Conservation (phyloP, 768 basidiomycete species). For the Mycena venus region DNA sequence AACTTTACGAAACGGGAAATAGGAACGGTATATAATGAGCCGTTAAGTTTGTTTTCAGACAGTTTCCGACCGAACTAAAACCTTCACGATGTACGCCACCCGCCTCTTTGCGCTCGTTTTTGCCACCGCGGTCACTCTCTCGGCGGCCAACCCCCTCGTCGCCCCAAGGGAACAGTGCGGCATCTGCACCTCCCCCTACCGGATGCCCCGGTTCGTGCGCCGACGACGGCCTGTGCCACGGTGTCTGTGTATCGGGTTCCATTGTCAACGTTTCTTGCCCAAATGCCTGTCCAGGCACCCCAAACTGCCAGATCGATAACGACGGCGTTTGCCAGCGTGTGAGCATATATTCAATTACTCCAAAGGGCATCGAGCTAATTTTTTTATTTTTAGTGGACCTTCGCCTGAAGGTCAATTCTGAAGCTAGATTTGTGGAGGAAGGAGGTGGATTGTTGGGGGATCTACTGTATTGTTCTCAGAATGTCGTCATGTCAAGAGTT, state of each 20-base stretch:
- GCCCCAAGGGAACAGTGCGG: conserved; percentile 24
- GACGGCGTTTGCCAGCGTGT: conserved; percentile 21
- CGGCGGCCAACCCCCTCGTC: conserved; percentile 21
- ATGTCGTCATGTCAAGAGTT: conserved; percentile 23
- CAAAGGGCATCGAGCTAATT: conserved; percentile 19
- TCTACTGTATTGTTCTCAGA: conserved; percentile 24
- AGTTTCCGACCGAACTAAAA: conserved; percentile 22
- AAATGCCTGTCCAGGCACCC: conserved; percentile 21
- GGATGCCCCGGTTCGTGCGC: conserved; percentile 23
- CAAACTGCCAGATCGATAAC: conserved; percentile 20
- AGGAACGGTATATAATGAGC: conserved; percentile 25
- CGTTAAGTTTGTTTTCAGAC: conserved; percentile 21
- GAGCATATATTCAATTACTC: conserved; percentile 23
- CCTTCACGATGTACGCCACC: conserved; percentile 23
- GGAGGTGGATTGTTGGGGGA: conserved; percentile 25
- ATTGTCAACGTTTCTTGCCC: conserved; percentile 24
- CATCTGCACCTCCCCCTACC: conserved; percentile 20
- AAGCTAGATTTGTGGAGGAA: conserved; percentile 24
- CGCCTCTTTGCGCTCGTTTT: conserved; percentile 24
- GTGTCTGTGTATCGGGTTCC: conserved; percentile 23
- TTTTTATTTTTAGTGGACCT: conserved; percentile 21
- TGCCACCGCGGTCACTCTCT: conserved; percentile 21
- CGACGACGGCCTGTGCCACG: conserved; percentile 22
- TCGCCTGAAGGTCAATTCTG: conserved; percentile 21
- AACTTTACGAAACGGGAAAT: conserved; percentile 20